Evolutionary conservation across 1,284 basidiomycete species (phyloP), one percentile per base, ranked within the genome.

Genomic region (Trametes hirsuta): DNA sequence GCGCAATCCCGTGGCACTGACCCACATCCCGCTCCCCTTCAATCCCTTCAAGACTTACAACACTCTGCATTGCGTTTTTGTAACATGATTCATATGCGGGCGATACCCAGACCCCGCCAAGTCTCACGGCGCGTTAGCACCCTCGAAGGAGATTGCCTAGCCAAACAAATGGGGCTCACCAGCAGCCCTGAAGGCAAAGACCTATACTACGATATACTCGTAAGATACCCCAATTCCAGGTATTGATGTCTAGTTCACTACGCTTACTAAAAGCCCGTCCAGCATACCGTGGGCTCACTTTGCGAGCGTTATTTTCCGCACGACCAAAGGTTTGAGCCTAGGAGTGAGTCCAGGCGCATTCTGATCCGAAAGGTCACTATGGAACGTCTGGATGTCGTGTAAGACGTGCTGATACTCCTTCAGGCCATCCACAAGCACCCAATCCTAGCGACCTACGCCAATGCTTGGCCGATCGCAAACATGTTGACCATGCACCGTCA

Each of bases 81-180:
- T 21, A 6, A 8, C 18, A 25, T 12, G 12, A 24, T 18, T 18
- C 18, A 18, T 18, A 18, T 46, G 18, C 11, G n/a, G 12, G 25
- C 30, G 3, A 58, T 63, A 24, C 47, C 46, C 34, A 47, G 14
- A 15, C 63, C 63, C 3, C 8, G 42, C 4, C 24, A 25, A 8
- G 12, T 59, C 6, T 64, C 56, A 0, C 30, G 59, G 24, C 53
- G 63, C 11, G n/a, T 61, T 6, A 21, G 47, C 0, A 45, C 35
- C 0, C 21, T 53, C 1, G 53, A 45, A 1, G 42, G 46, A 2
- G 8, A n/a, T 1, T 64, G 53, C 37, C 53, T 64, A 3, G 63
- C 63, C 4, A 37, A n/a, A 15, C 63, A 64, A n/a, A 64, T 61
- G 63, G 18, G 22, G 18, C 59, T 64, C 34, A 18, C 18, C 12